These are phyloP conservation scores for Podospora pseudopauciseta DNA, from an alignment of 495 filamentous ascomycete species.

Conservation along the genomic window DNA sequence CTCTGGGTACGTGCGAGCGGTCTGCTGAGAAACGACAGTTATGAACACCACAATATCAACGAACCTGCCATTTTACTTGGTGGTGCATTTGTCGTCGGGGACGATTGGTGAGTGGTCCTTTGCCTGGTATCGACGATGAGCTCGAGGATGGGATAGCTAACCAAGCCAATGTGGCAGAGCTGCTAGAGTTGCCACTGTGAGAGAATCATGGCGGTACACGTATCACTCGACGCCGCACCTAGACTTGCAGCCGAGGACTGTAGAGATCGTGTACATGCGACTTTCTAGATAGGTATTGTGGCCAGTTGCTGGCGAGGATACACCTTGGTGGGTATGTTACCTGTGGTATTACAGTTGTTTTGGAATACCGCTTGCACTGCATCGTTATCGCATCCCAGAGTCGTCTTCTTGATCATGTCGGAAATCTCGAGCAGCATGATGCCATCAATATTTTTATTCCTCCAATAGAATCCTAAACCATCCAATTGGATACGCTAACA, in stretches of 20 bases:
- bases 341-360: background rate
- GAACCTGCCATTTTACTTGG: slow-evolving; percentile 70
- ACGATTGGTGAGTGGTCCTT: slow-evolving; percentile 22
- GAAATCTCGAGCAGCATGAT: background rate
- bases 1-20: background rate
- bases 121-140: background rate
- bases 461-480: too few species aligned
- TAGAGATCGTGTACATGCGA: background rate
- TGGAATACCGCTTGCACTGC: background rate
- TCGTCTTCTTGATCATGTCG: background rate
- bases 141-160: background rate
- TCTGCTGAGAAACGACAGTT: slow-evolving; percentile 40
- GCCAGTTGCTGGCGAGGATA: background rate
- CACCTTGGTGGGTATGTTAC: background rate
- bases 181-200: too few species aligned
- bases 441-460: background rate
- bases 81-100: slow-evolving; percentile 60
- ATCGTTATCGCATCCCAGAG: background rate
- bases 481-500: background rate
- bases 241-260: background rate
- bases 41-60: slow-evolving; percentile 61
- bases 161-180: background rate
- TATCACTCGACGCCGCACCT: background rate
- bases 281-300: background rate
- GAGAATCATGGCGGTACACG: background rate